Conservation (phyloP, 192 early-diverging fungal genomes). For the Helicostylum pulchrum region DNA sequence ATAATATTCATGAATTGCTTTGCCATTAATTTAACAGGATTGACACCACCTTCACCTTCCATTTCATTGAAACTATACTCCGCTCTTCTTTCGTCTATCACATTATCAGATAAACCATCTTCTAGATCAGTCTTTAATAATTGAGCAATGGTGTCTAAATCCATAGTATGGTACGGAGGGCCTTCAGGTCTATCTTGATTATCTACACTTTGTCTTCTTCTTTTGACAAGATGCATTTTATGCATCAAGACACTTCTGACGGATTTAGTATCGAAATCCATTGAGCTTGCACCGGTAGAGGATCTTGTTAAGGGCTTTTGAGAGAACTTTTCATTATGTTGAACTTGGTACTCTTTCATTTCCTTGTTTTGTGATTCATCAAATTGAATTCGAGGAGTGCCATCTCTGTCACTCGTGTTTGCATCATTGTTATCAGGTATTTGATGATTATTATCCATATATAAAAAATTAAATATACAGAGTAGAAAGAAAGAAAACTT, state of each 20-base stretch:
- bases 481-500: no score
- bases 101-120: constrained; percentile 47
- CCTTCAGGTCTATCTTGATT: constrained; percentile 14
- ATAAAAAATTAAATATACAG: no score
- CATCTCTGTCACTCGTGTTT: constrained; percentile 3
- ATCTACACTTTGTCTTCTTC: constrained; percentile 19
- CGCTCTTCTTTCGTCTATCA: constrained; percentile 37
- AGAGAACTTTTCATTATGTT: constrained; percentile 14
- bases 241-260: constrained; percentile 29
- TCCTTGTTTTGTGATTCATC: constrained; percentile 14
- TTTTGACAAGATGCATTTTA: constrained; percentile 30
- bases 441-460: background rate
- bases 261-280: constrained; percentile 24
- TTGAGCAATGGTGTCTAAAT: constrained; percentile 27
- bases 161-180: constrained; percentile 37
- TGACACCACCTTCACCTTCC: constrained; percentile 64
- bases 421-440: background rate
- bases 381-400: background rate
- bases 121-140: constrained; percentile 31
- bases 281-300: constrained; percentile 20
- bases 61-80: constrained; percentile 62
- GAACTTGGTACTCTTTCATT: constrained; percentile 12
- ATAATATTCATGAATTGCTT: constrained; percentile 66
- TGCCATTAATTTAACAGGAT: constrained; percentile 56
- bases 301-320: constrained; percentile 14